phyloP scores from a whole-genome alignment of 2,329 filamentous ascomycete genomes.

The Clarireedia homoeocarpa region DNA sequence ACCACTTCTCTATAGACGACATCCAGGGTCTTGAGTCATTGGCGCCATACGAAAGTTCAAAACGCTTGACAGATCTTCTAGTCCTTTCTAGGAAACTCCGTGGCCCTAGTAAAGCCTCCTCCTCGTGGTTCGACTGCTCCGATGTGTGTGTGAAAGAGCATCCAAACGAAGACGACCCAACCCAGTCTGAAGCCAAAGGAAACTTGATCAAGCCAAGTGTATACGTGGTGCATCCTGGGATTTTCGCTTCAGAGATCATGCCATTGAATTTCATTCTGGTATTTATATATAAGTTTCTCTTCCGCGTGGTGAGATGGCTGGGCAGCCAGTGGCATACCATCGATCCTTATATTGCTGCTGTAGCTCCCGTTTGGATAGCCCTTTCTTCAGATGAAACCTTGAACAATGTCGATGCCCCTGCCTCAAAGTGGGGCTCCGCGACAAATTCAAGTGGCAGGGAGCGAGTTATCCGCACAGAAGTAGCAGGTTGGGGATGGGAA shows the following conservation, averaged over 20 bases:
- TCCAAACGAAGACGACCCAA: slow-evolving; percentile 17
- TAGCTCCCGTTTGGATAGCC: slow-evolving; percentile 69
- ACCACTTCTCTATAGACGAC: slow-evolving; percentile 55
- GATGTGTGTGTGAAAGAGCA: slow-evolving; percentile 14
- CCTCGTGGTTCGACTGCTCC: slow-evolving; percentile 44
- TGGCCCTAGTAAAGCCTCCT: slow-evolving; percentile 48
- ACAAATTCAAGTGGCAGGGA: slow-evolving; percentile 50
- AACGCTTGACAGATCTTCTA: slow-evolving; percentile 79
- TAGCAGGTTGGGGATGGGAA: slow-evolving; percentile 76
- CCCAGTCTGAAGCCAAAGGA: slow-evolving; percentile 15
- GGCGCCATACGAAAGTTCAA: slow-evolving; percentile 73
- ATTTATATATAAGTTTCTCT: slow-evolving; percentile 57
- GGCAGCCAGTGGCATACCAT: slow-evolving; percentile 86
- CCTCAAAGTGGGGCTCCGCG: slow-evolving; percentile 80
- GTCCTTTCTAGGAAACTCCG: slow-evolving; percentile 66
- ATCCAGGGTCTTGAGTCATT: slow-evolving; percentile 61
- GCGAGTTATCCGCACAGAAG: slow-evolving; percentile 67
- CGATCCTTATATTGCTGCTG: slow-evolving; percentile 68
- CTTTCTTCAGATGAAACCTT: slow-evolving; percentile 58
- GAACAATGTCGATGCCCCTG: slow-evolving; percentile 46
- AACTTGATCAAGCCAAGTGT: slow-evolving; percentile 46
- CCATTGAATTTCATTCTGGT: slow-evolving; percentile 63
- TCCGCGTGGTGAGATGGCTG: slow-evolving; percentile 65
- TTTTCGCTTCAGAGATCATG: slow-evolving; percentile 76
- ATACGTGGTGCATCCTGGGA: slow-evolving; percentile 79